phyloP scores from a whole-genome alignment of 2,329 filamentous ascomycete genomes.

The Reticulascus tulasneorum region DNA sequence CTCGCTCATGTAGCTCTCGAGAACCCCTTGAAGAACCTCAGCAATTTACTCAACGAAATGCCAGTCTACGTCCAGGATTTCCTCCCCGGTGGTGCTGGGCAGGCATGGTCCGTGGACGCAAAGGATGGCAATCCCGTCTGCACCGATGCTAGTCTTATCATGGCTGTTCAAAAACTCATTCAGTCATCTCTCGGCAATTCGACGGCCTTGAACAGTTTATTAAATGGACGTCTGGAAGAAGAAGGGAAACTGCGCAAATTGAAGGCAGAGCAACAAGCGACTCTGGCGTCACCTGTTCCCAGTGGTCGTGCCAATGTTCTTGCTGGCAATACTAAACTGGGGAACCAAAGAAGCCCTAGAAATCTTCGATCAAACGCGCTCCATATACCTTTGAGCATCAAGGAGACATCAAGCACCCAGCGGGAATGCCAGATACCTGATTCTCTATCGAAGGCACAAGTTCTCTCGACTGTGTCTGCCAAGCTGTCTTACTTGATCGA shows the following conservation, averaged over 20 bases:
- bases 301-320: constrained; percentile 21
- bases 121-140: constrained; percentile 45
- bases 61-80: constrained; percentile 69
- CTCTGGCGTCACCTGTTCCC: not conserved
- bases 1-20: constrained; percentile 56
- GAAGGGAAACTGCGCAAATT: constrained; percentile 33
- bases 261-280: constrained; percentile 20
- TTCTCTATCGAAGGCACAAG: constrained; percentile 53
- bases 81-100: constrained; percentile 50
- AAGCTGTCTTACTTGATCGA: constrained; percentile 86
- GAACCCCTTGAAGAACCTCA: constrained; percentile 61
- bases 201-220: constrained; percentile 40
- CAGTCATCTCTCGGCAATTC: constrained; percentile 40
- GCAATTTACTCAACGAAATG: constrained; percentile 71
- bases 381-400: constrained; percentile 16
- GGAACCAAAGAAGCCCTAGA: constrained; percentile 27
- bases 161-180: constrained; percentile 49
- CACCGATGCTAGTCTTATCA: constrained; percentile 47
- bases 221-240: constrained; percentile 41
- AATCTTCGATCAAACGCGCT: constrained; percentile 28
- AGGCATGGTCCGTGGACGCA: constrained; percentile 64
- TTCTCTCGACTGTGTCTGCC: constrained; percentile 78
- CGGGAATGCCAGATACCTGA: constrained; percentile 29
- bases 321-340: constrained; percentile 40
- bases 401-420: constrained; percentile 7